A percentile compares a stretch with the other conserved stretches of the same genome.
These are phyloP conservation scores for Lenzites betulinus DNA, from an alignment of 768 basidiomycete species.

Conservation along the genomic window DNA sequence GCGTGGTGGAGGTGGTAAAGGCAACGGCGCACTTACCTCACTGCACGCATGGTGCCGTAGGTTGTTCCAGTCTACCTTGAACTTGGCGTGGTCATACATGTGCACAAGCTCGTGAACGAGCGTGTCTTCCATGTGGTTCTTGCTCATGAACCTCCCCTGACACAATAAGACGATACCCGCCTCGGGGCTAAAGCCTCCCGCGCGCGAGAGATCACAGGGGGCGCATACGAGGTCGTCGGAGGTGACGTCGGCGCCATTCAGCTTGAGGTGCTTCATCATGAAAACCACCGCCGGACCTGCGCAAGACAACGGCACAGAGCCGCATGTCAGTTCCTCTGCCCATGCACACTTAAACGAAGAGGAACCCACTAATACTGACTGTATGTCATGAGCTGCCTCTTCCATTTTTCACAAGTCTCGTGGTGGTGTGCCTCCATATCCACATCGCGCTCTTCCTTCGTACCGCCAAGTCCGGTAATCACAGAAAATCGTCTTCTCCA, in stretches of 20 bases:
- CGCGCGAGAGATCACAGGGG: slow-evolving; percentile 71
- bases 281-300: slow-evolving; percentile 85
- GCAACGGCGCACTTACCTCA: slow-evolving; percentile 61
- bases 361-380: slow-evolving; percentile 42
- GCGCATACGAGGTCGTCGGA: slow-evolving; percentile 77
- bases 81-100: slow-evolving; percentile 93
- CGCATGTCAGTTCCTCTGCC: background rate
- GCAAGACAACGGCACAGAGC: background rate
- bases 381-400: slow-evolving; percentile 46
- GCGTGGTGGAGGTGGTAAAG: background rate
- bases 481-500: slow-evolving; percentile 53
- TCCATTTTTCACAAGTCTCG: slow-evolving; percentile 54
- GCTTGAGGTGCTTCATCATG: slow-evolving; percentile 87
- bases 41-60: slow-evolving; percentile 94
- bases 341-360: background rate
- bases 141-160: slow-evolving; percentile 77
- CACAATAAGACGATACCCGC: slow-evolving; percentile 83
- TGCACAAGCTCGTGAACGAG: slow-evolving; percentile 93
- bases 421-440: slow-evolving; percentile 40
- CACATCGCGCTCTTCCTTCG: slow-evolving; percentile 43
- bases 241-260: slow-evolving; percentile 71
- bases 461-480: slow-evolving; percentile 54
- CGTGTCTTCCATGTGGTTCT: slow-evolving; percentile 91
- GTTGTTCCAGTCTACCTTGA: slow-evolving; percentile 91
- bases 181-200: slow-evolving; percentile 83